phyloP scores from a whole-genome alignment of 305 asterid species.

The Rubia balearica region DNA sequence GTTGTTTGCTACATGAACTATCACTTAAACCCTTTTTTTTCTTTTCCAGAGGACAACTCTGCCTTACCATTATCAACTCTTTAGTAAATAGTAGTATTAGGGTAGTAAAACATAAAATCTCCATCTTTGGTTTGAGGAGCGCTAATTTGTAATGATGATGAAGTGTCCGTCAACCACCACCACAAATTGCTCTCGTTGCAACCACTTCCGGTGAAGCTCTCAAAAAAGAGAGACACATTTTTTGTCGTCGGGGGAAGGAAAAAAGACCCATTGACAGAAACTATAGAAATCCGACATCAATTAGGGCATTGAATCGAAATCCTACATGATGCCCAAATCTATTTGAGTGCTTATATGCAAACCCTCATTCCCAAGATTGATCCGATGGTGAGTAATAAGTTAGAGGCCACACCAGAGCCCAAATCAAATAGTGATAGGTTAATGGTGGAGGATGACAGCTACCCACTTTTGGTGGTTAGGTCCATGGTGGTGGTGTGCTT shows the following conservation, averaged over 20 bases:
- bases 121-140: too few species aligned
- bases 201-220: too few species aligned
- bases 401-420: slow-evolving; percentile 21
- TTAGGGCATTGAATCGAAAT: slow-evolving; percentile 63
- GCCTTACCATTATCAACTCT: too few species aligned
- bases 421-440: slow-evolving; percentile 37
- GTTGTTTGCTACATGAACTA: too few species aligned
- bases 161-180: too few species aligned
- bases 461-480: slow-evolving; percentile 63
- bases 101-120: too few species aligned
- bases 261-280: slow-evolving; percentile 30
- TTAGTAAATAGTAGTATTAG: too few species aligned
- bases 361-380: slow-evolving; percentile 38
- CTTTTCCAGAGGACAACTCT: too few species aligned
- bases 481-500: slow-evolving; percentile 83
- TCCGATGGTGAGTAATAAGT: slow-evolving; percentile 18
- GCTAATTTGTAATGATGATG: too few species aligned
- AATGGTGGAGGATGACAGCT: slow-evolving; percentile 58
- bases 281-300: slow-evolving; percentile 53
- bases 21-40: too few species aligned
- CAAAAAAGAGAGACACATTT: slow-evolving; percentile 29
- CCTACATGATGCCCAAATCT: slow-evolving; percentile 59
- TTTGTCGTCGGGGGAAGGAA: slow-evolving; percentile 17
- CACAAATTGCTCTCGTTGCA: too few species aligned
- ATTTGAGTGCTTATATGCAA: slow-evolving; percentile 74